phyloP scores from a whole-genome alignment of 345 rosid species.

The Angophora floribunda region DNA sequence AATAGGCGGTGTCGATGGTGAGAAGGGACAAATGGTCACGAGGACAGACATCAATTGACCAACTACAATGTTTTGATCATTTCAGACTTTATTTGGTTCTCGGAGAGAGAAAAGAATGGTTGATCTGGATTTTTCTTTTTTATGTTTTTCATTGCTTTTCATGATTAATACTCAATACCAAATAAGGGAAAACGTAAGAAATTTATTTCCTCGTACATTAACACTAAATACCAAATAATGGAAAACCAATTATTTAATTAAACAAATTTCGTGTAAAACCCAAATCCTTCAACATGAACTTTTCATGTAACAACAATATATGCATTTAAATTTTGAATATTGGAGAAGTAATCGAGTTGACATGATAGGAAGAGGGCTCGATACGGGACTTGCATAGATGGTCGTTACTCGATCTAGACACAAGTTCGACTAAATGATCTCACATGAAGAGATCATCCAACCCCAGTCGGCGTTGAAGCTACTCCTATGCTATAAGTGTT shows the following conservation, averaged over 20 bases:
- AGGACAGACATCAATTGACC: background rate
- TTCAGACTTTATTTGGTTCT: background rate
- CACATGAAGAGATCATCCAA: background rate
- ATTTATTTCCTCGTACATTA: background rate
- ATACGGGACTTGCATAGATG: background rate
- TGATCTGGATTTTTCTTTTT: background rate
- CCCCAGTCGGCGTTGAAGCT: background rate
- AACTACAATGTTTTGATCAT: background rate
- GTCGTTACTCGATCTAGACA: background rate
- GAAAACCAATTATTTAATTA: background rate
- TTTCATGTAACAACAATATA: background rate
- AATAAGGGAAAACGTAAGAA: background rate
- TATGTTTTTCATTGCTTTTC: background rate
- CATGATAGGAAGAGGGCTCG: background rate
- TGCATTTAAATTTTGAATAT: background rate
- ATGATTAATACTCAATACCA: background rate
- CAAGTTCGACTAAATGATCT: background rate
- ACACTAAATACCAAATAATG: background rate
- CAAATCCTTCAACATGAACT: background rate
- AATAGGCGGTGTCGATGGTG: background rate
- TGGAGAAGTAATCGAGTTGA: background rate
- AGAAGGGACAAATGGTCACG: background rate
- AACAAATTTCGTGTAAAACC: background rate
- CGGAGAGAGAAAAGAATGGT: background rate
- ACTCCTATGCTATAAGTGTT: background rate